These are phyloP conservation scores for Coffea canephora DNA, from an alignment of 257 asterid genomes.

Conservation along the genomic window DNA sequence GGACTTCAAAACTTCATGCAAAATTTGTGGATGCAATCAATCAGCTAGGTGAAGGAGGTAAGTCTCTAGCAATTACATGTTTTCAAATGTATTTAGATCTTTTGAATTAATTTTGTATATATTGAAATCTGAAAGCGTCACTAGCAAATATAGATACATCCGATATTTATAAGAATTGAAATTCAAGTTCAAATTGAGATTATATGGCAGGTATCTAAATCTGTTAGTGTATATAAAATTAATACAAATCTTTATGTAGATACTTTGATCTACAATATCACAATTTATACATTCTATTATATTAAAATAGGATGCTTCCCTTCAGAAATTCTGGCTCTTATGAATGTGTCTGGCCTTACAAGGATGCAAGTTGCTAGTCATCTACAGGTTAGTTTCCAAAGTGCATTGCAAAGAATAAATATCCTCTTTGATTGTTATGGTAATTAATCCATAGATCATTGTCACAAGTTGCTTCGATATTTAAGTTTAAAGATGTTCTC, in stretches of 20 bases:
- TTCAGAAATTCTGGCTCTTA: constrained; percentile 4
- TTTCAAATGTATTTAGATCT: background rate
- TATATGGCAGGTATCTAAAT: no score
- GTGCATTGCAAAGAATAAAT: no score
- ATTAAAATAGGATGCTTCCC: constrained; percentile 18
- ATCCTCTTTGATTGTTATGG: background rate
- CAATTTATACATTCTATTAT: background rate
- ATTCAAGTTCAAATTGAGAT: no score
- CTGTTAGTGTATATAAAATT: no score
- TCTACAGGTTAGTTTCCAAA: constrained; percentile 11
- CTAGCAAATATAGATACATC: no score
- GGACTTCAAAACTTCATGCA: constrained; percentile 12
- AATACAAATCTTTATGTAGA: no score
- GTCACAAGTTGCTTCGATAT: no score
- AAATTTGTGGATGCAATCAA: constrained; percentile 4
- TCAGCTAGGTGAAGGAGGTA: constrained; percentile 22
- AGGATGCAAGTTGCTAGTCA: constrained; percentile 29
- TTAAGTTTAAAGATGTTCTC: no score
- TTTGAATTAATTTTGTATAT: no score
- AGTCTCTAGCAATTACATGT: background rate
- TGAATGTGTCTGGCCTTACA: constrained; percentile 21
- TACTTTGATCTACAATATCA: no score
- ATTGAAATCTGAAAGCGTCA: no score
- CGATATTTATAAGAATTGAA: no score
- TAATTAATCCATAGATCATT: background rate